These are phyloP conservation scores for Trichosporon ovoides DNA, from an alignment of 1,284 basidiomycete genomes.

Conservation along the genomic window DNA sequence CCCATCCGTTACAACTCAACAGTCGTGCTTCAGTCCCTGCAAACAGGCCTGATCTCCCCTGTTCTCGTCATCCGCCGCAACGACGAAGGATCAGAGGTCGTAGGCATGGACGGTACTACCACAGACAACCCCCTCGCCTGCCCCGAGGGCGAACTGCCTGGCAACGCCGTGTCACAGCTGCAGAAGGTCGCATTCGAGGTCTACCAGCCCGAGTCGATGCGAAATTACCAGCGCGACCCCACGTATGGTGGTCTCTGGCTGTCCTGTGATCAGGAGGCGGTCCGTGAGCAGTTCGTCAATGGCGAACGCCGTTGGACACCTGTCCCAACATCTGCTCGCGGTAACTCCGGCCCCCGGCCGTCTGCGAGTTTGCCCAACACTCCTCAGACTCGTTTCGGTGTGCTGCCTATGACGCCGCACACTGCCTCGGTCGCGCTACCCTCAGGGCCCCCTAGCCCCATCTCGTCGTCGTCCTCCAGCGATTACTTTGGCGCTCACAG, in stretches of 20 bases:
- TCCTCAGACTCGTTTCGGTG: conserved; percentile 34
- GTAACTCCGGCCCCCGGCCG: conserved; percentile 17
- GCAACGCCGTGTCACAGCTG: conserved; percentile 88
- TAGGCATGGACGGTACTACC: conserved; percentile 61
- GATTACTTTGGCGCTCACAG: conserved; percentile 43
- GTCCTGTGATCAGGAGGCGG: conserved; percentile 37
- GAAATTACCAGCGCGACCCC: conserved; percentile 19
- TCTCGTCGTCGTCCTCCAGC: conserved; percentile 28
- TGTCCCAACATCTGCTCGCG: conserved; percentile 14
- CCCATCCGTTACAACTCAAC: conserved; percentile 95
- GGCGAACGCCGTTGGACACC: conserved; percentile 34
- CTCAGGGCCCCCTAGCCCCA: conserved; percentile 40
- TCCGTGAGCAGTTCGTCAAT: conserved; percentile 30
- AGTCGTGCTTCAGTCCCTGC: conserved; percentile 90
- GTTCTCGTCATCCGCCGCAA: conserved; percentile 89
- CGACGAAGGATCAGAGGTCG: conserved; percentile 80
- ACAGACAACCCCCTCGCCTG: conserved; percentile 49
- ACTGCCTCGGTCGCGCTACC: conserved; percentile 28
- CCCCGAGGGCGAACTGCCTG: conserved; percentile 75
- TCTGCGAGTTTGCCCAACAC: conserved; percentile 36
- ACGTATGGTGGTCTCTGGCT: conserved; percentile 40
- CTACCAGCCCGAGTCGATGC: conserved; percentile 55
- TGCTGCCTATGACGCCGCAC: conserved; percentile 48
- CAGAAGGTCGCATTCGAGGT: conserved; percentile 90
- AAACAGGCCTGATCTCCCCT: conserved; percentile 87